A percentile compares a stretch with the other conserved stretches of the same genome.
These are phyloP conservation scores for Talaromyces sp. DNA, from an alignment of 2,329 filamentous ascomycete genomes.

Conservation along the genomic window DNA sequence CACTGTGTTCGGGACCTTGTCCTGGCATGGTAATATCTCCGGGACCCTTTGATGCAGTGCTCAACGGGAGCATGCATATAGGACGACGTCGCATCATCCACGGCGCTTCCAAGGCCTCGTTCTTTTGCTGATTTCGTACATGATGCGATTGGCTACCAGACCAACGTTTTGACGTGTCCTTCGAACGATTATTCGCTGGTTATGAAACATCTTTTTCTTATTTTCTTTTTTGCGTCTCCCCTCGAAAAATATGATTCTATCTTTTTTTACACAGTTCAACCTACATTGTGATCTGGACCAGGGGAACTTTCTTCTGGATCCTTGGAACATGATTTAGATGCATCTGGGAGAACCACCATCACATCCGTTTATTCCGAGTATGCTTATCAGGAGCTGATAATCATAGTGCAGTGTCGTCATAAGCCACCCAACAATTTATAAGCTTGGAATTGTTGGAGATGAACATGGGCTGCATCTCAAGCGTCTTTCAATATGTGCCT, in stretches of 20 bases:
- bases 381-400: constrained; percentile 5
- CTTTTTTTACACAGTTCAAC: not conserved
- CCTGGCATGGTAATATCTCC: constrained; percentile 20
- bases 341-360: constrained; percentile 2
- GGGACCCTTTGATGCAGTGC: constrained; percentile 11
- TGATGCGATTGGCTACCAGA: constrained; percentile 16
- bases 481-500: not conserved
- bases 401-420: not conserved
- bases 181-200: constrained; percentile 15
- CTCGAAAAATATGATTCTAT: not conserved
- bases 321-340: constrained; percentile 8
- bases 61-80: constrained; percentile 30
- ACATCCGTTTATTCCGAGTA: constrained; percentile 8
- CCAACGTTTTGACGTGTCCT: constrained; percentile 14
- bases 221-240: not conserved
- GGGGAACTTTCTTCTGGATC: constrained; percentile 4
- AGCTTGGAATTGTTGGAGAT: not conserved
- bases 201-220: not conserved
- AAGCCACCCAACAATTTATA: not conserved
- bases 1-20: constrained; percentile 12
- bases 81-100: constrained; percentile 9
- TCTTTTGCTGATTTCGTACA: not conserved
- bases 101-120: constrained; percentile 14
- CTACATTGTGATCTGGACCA: constrained; percentile 9
- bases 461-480: not conserved